Evolutionary conservation across 169 alveolate genomes (phyloP).

Genomic region (Miamiensis avidus): DNA sequence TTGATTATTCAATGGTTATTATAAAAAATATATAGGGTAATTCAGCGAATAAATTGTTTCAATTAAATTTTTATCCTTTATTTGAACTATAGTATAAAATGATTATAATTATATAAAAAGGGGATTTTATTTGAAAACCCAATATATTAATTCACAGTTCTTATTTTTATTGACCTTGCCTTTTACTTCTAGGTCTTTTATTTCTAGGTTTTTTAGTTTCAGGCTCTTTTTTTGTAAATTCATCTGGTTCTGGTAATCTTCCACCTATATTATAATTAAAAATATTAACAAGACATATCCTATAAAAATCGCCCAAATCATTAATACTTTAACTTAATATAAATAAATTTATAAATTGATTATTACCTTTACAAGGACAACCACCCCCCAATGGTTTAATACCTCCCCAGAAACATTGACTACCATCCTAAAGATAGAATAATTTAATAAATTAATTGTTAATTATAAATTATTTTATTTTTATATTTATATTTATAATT

Average conservation of each 20-base stretch:
- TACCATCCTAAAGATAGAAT: background rate
- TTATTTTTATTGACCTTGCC: background rate
- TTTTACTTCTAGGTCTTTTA: too few relatives aligned
- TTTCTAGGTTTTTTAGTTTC: background rate
- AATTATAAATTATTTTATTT: too few relatives aligned
- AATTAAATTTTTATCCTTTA: too few relatives aligned
- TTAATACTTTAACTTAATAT: too few relatives aligned
- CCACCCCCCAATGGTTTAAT: background rate
- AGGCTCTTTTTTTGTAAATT: background rate
- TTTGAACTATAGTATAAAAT: too few relatives aligned
- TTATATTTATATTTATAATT: too few relatives aligned
- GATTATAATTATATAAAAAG: too few relatives aligned
- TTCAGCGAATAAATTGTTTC: too few relatives aligned
- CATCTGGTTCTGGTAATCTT: background rate
- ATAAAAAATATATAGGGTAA: too few relatives aligned
- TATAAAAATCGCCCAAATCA: background rate
- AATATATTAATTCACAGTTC: background rate
- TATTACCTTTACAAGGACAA: background rate
- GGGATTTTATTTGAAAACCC: too few relatives aligned
- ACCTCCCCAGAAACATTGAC: background rate
- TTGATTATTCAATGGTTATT: too few relatives aligned
- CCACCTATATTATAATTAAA: background rate
- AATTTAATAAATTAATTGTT: background rate
- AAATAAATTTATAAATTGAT: too few relatives aligned
- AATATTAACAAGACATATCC: background rate